Conservation (phyloP, 345 rosid species). For the Citropsis articulata region DNA sequence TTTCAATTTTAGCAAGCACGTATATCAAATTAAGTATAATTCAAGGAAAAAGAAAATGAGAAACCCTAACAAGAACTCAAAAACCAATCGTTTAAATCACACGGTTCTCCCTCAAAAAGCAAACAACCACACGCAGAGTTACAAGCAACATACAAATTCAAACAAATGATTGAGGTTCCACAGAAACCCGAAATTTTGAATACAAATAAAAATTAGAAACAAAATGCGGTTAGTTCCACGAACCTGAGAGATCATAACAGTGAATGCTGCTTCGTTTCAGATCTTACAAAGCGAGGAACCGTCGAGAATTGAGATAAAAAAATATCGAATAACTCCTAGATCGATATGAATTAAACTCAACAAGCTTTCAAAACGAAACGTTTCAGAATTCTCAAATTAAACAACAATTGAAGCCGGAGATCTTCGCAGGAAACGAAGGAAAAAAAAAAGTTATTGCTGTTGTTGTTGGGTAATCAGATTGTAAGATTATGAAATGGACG, state of each 20-base stretch:
- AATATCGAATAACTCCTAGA: not conserved
- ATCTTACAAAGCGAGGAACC: not conserved
- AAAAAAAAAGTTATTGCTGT: not conserved
- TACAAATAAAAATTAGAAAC: not conserved
- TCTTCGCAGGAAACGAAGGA: not conserved
- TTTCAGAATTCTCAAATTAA: not conserved
- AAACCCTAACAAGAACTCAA: not conserved
- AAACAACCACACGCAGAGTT: too few relatives aligned
- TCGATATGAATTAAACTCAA: not conserved
- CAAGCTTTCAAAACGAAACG: not conserved
- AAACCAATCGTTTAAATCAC: not conserved
- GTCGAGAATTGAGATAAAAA: not conserved
- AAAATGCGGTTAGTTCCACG: constrained; percentile 9
- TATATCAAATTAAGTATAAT: constrained; percentile 25
- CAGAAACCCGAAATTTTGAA: constrained; percentile 7
- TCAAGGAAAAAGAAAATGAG: not conserved
- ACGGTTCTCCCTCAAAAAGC: too few relatives aligned
- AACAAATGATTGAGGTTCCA: constrained; percentile 18
- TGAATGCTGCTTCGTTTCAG: constrained; percentile 4
- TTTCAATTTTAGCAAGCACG: not conserved
- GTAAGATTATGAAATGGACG: not conserved
- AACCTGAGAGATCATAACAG: constrained; percentile 25
- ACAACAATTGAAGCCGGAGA: not conserved
- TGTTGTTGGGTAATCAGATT: not conserved
- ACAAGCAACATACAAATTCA: constrained; percentile 1